Percentiles rank a stretch among this genome's conserved stretches.
Conservation (phyloP, 1,139 yeast species). For the Debaryomyces psychrophilus region DNA sequence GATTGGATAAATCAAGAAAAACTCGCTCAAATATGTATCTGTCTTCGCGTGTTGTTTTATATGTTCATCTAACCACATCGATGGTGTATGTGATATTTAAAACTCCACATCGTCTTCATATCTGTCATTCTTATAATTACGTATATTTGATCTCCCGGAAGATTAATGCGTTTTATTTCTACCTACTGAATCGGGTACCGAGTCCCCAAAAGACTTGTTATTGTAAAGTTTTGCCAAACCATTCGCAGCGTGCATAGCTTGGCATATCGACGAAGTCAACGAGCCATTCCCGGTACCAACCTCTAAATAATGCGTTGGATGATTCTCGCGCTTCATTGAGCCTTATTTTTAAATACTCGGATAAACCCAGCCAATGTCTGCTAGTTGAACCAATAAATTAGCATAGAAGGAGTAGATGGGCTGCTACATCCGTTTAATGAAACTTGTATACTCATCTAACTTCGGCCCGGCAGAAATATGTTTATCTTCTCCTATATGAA, state of each 20-base stretch:
- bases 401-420: slow-evolving; percentile 8
- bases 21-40: slow-evolving; percentile 2
- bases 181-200: slow-evolving; percentile 3
- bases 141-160: neutral
- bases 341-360: neutral
- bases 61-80: neutral
- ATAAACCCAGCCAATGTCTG: slow-evolving; percentile 2
- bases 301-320: slow-evolving; percentile 4
- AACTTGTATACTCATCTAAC: slow-evolving; percentile 3
- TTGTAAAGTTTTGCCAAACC: slow-evolving; percentile 5
- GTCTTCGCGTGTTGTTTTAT: neutral
- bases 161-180: neutral
- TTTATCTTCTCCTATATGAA: slow-evolving; percentile 5
- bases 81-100: slow-evolving; percentile 1
- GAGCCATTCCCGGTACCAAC: slow-evolving; percentile 8
- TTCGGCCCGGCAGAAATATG: slow-evolving; percentile 1
- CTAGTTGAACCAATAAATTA: slow-evolving; percentile 2
- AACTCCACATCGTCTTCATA: slow-evolving; percentile 3
- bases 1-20: slow-evolving; percentile 6
- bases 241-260: slow-evolving; percentile 7
- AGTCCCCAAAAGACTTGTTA: slow-evolving; percentile 1
- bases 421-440: slow-evolving; percentile 1
- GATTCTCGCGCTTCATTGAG: neutral
- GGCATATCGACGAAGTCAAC: slow-evolving; percentile 5
- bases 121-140: slow-evolving; percentile 5